Evolutionary conservation across 2,329 filamentous ascomycete species (phyloP).

Genomic region (Paramyrothecium roridum): DNA sequence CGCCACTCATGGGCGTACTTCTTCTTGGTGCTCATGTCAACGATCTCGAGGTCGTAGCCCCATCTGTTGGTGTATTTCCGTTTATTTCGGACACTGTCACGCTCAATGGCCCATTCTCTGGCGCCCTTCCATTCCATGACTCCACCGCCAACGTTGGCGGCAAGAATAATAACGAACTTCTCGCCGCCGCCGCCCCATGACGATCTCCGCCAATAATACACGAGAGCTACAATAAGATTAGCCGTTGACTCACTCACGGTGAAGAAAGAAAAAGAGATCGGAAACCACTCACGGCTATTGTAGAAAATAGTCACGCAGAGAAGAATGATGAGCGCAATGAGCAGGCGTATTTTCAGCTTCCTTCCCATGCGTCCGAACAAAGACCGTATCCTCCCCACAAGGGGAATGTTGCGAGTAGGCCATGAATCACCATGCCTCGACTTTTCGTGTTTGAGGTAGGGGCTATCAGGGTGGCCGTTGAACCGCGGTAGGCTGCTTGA

Average conservation of each 20-base stretch:
- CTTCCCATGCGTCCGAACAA: slow-evolving; percentile 54
- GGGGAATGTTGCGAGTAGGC: slow-evolving; percentile 37
- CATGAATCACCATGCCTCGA: slow-evolving; percentile 56
- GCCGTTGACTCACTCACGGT: slow-evolving; percentile 2
- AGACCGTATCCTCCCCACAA: slow-evolving; percentile 44
- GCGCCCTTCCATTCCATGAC: slow-evolving; percentile 99
- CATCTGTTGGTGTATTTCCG: slow-evolving; percentile 80
- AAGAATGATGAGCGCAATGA: slow-evolving; percentile 58
- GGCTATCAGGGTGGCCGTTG: slow-evolving; percentile 43
- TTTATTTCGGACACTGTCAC: slow-evolving; percentile 95
- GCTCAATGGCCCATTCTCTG: slow-evolving; percentile 95
- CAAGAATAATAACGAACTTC: slow-evolving; percentile 91
- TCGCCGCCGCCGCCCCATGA: slow-evolving; percentile 75
- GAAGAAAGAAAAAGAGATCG: no score
- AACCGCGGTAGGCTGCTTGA: slow-evolving; percentile 78
- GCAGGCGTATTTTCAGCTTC: slow-evolving; percentile 61
- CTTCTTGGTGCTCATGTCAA: slow-evolving; percentile 99
- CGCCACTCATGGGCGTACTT: slow-evolving; percentile 98
- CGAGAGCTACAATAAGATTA: slow-evolving; percentile 35
- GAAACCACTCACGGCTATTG: slow-evolving; percentile 62
- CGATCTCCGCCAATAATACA: slow-evolving; percentile 67
- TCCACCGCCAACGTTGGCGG: slow-evolving; percentile 90
- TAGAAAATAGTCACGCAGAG: slow-evolving; percentile 65
- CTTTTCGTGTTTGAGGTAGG: slow-evolving; percentile 78
- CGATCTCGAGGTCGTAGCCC: slow-evolving; percentile 94